Evolutionary conservation across 1,139 yeast species (phyloP).

Genomic region (Hyphopichia wangnamkhiaoensis): DNA sequence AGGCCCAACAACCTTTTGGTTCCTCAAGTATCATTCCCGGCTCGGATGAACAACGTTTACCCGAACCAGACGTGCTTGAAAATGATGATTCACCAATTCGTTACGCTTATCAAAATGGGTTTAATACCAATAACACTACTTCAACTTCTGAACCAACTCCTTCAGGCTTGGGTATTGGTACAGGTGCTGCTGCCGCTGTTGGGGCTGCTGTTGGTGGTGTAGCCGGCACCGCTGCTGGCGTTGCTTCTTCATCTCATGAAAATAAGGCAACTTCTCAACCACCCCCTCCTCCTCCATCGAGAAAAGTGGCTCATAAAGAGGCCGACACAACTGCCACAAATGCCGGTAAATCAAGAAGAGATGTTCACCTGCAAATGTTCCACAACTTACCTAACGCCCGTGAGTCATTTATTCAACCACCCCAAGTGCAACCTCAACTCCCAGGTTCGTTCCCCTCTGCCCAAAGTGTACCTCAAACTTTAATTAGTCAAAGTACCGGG

Average conservation of each 20-base stretch:
- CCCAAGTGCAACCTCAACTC: conserved; percentile 1
- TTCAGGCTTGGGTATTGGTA: neutral
- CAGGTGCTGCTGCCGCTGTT: neutral
- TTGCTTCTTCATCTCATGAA: neutral
- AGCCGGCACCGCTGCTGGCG: neutral
- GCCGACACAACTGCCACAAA: conserved; percentile 4
- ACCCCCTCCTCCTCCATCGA: conserved; percentile 76
- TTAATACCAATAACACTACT: conserved; percentile 5
- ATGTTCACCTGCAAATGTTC: conserved; percentile 56
- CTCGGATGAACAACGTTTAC: conserved; percentile 15
- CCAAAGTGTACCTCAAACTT: conserved; percentile 8
- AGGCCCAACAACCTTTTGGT: conserved; percentile 13
- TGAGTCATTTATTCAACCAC: conserved; percentile 31
- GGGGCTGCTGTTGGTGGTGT: conserved; percentile 2
- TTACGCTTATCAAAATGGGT: conserved; percentile 5
- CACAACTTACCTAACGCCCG: conserved; percentile 50
- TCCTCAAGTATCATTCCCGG: too few species aligned
- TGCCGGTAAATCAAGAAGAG: conserved; percentile 32
- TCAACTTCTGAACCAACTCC: conserved; percentile 1
- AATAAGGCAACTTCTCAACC: conserved; percentile 15
- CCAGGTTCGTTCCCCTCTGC: neutral
- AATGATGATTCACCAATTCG: conserved; percentile 7
- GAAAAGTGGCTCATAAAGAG: conserved; percentile 47
- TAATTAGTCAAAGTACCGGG: conserved; percentile 36
- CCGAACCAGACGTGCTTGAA: conserved; percentile 18